Conservation (phyloP, 2,329 filamentous ascomycete species). For the Talaromyces sp. region DNA sequence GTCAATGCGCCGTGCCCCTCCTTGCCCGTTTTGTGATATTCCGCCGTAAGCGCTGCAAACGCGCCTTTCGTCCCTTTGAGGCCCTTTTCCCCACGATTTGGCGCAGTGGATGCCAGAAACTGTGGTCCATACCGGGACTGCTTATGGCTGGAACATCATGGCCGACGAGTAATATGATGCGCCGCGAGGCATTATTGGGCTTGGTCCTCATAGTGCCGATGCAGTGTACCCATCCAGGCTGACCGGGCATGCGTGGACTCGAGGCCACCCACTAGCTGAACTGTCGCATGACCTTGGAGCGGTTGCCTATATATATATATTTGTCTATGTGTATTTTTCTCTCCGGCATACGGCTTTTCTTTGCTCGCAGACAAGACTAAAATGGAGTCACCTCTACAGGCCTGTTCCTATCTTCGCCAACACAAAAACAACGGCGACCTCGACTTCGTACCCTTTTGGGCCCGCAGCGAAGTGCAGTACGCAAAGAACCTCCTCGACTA, state of each 20-base stretch:
- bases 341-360: not conserved
- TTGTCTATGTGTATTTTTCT: not conserved
- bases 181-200: not conserved
- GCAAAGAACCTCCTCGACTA: constrained; percentile 35
- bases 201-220: not conserved
- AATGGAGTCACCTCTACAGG: constrained; percentile 20
- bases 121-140: not conserved
- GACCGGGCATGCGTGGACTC: not conserved
- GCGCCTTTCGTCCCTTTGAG: not conserved
- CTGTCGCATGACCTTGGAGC: not conserved
- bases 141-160: not conserved
- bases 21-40: not conserved
- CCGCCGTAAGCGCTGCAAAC: not conserved
- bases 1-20: not conserved
- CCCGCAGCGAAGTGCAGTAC: constrained; percentile 31
- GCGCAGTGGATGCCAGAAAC: not conserved
- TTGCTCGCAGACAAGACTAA: constrained; percentile 11
- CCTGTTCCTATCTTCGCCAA: not conserved
- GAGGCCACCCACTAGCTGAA: not conserved
- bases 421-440: constrained; percentile 13
- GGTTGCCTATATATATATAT: not conserved
- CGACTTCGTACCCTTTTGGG: constrained; percentile 33
- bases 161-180: not conserved
- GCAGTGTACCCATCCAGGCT: not conserved
- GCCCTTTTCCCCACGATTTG: not conserved